These are phyloP conservation scores for Epichloe hybrida DNA, from an alignment of 2,329 filamentous ascomycete genomes.

Conservation along the genomic window DNA sequence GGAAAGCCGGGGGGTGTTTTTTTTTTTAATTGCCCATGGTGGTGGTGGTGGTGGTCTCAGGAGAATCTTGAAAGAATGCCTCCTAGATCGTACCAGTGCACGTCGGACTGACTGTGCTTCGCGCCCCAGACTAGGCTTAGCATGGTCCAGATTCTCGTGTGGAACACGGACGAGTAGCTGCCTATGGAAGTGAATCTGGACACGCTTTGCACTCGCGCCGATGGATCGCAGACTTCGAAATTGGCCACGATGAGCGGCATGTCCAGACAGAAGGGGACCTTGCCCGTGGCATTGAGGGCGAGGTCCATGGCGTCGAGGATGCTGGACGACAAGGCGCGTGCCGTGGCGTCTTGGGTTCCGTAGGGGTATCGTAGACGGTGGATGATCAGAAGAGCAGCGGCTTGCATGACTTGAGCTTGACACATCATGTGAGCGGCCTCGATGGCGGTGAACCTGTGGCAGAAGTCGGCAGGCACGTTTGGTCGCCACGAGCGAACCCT, in stretches of 20 bases:
- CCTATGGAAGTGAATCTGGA: conserved; percentile 6
- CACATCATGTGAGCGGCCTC: conserved; percentile 17
- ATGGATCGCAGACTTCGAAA: conserved; percentile 10
- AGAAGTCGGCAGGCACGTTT: conserved; percentile 10
- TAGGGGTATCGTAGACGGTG: conserved; percentile 13
- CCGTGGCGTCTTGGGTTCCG: background rate
- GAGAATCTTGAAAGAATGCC: background rate
- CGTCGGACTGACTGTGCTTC: background rate
- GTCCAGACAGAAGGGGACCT: conserved; percentile 10
- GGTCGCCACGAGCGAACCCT: conserved; percentile 11
- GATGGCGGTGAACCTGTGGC: conserved; percentile 6
- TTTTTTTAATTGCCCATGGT: too few species aligned
- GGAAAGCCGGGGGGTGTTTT: too few species aligned
- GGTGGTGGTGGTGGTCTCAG: too few species aligned
- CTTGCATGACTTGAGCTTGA: conserved; percentile 13
- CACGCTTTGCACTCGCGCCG: conserved; percentile 5
- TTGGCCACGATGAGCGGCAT: conserved; percentile 13
- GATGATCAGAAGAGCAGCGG: conserved; percentile 12
- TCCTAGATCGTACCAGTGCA: background rate
- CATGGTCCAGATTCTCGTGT: background rate
- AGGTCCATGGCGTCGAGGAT: conserved; percentile 14
- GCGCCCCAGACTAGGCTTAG: background rate
- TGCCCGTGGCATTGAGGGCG: conserved; percentile 8
- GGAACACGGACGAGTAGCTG: conserved; percentile 4
- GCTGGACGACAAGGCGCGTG: conserved; percentile 4